Evolutionary conservation across 129 eudicot species (phyloP).

Genomic region (Artemisia annua): DNA sequence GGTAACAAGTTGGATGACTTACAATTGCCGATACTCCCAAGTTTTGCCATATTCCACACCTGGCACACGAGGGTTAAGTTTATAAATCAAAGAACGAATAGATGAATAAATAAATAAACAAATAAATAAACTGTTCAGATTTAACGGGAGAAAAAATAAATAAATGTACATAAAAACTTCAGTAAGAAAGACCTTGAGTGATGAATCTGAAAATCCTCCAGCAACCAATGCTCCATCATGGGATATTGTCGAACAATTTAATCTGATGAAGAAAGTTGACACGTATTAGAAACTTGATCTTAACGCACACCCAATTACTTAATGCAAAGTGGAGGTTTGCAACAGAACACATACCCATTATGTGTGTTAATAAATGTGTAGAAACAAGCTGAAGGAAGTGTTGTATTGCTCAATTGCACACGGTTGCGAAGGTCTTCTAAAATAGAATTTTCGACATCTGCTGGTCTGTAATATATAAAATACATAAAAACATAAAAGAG

Average conservation of each 20-base stretch:
- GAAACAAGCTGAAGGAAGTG: constrained; percentile 92
- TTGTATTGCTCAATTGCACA: constrained; percentile 78
- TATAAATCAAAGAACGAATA: constrained; percentile 3
- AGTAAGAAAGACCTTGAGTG: constrained; percentile 62
- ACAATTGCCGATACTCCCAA: constrained; percentile 76
- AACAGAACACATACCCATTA: constrained; percentile 55
- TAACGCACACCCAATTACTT: background rate
- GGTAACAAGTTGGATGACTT: constrained; percentile 34
- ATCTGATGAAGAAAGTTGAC: constrained; percentile 44
- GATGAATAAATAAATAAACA: no score
- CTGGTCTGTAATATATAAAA: constrained; percentile 47
- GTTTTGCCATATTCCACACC: constrained; percentile 99
- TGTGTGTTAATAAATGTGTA: constrained; percentile 87
- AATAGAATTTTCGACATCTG: constrained; percentile 86
- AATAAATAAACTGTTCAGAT: no score
- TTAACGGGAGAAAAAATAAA: no score
- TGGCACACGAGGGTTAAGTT: constrained; percentile 26
- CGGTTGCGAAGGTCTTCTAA: constrained; percentile 94
- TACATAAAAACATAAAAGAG: background rate
- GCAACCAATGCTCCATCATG: constrained; percentile 96
- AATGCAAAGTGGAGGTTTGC: background rate
- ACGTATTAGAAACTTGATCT: constrained; percentile 20
- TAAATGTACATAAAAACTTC: no score
- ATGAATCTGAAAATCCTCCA: constrained; percentile 98
- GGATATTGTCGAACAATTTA: constrained; percentile 90